Evolutionary conservation across 768 basidiomycete genomes (phyloP), one percentile per base, ranked within the genome.

Genomic region (Rhodotorula babjevae): DNA sequence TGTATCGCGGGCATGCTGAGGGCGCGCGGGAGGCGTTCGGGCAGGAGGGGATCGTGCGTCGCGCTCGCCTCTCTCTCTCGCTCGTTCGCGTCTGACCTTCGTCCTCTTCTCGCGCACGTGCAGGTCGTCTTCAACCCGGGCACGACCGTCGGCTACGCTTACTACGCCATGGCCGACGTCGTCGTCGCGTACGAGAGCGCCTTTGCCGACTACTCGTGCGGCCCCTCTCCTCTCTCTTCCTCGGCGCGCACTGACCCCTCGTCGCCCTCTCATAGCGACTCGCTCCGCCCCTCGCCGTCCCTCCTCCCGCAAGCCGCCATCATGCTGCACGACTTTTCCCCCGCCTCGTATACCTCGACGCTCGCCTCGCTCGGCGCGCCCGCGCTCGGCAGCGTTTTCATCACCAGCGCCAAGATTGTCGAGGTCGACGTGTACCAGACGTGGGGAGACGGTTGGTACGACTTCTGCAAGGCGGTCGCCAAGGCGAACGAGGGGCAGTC

Each of bases 111-210:
- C n/a, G n/a, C n/a, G n/a, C n/a, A 11, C n/a, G n/a, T 11, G 60
- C 53, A 68, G 67, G 44, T 68, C 68, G 31, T 68, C 40, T 63
- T 61, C 50, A 68, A 68, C 56, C 68, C 68, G 10, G 68, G 68
- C 19, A 68, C 68, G 2, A 31, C 40, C 6, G 68, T 68, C 10
- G 55, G 33, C 29, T 10, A 9, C 3, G 27, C 11, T 1, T 63
- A 58, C 61, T 68, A 61, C 44, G 15, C n/a, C 7, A 12, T 15
- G 12, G 68, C 68, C 1, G 46, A 25, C 31, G 49, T 57, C 9
- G 68, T 68, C 31, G 61, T 68, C 31, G 53, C 44, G 16, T 68
- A 63, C 47, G 68, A 68, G 42, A 57, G 61, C 7, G 53, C 61
- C 27, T 52, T 10, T 23, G 19, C 9, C 7, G 61, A 63, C 33